Conservation (phyloP, 176 grass and related monocot genomes). For the Triticum urartu region DNA sequence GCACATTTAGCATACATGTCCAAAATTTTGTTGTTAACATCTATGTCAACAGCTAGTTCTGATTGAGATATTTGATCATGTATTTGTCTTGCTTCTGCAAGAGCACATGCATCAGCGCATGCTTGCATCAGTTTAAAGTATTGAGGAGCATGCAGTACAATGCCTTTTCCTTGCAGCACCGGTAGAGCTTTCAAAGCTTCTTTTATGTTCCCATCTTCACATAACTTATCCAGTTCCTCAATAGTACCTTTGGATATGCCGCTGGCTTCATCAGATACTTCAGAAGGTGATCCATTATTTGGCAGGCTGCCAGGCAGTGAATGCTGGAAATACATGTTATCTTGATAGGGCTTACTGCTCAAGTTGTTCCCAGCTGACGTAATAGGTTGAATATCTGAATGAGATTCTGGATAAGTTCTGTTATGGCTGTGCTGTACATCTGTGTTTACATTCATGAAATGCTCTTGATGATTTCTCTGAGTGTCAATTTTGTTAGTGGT, state of each 20-base stretch:
- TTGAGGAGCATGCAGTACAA: slow-evolving; percentile 40
- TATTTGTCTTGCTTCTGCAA: slow-evolving; percentile 63
- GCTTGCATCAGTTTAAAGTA: slow-evolving; percentile 70
- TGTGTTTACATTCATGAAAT: slow-evolving; percentile 30
- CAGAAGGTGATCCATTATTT: slow-evolving; percentile 31
- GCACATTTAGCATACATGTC: slow-evolving; percentile 90
- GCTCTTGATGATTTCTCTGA: slow-evolving; percentile 27
- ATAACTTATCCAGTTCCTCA: slow-evolving; percentile 78
- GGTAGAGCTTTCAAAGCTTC: slow-evolving; percentile 68
- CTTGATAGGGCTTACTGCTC: slow-evolving; percentile 23
- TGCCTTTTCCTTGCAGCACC: slow-evolving; percentile 50
- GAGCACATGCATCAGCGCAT: slow-evolving; percentile 58
- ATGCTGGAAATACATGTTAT: slow-evolving; percentile 14
- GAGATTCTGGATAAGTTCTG: slow-evolving; percentile 38
- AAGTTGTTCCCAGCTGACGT: slow-evolving; percentile 18
- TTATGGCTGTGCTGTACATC: slow-evolving; percentile 26
- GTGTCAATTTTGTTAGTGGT: slow-evolving; percentile 16
- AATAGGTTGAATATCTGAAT: slow-evolving; percentile 23
- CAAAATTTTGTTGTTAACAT: slow-evolving; percentile 76
- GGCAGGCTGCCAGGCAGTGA: neutral
- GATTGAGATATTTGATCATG: slow-evolving; percentile 54
- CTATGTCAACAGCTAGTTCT: slow-evolving; percentile 38
- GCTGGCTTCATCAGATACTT: slow-evolving; percentile 31
- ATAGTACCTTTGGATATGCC: slow-evolving; percentile 53
- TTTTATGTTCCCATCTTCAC: slow-evolving; percentile 71